Percentiles rank a stretch among this genome's conserved stretches.
Evolutionary conservation across 164 flowering plant species (phyloP).

Genomic region (Nymphaea colorata): DNA sequence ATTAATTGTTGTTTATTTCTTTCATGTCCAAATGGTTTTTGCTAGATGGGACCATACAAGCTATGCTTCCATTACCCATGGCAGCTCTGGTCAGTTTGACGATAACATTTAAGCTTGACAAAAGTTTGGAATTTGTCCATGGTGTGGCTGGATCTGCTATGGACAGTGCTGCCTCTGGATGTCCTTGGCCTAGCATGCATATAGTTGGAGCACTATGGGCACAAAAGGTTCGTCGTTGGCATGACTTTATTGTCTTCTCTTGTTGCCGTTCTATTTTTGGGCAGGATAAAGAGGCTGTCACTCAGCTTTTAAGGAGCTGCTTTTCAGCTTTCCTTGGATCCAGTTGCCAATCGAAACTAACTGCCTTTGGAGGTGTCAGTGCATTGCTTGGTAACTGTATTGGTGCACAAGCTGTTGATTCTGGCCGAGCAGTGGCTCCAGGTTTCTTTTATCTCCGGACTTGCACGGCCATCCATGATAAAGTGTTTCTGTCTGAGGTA

Average conservation of each 20-base stretch:
- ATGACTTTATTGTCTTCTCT: slow-evolving; percentile 54
- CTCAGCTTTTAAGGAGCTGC: slow-evolving; percentile 72
- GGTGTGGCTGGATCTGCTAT: slow-evolving; percentile 65
- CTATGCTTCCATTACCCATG: slow-evolving; percentile 79
- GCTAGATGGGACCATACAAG: slow-evolving; percentile 22
- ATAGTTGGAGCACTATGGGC: slow-evolving; percentile 75
- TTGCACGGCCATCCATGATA: slow-evolving; percentile 40
- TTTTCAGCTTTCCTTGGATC: slow-evolving; percentile 58
- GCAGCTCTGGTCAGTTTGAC: slow-evolving; percentile 89
- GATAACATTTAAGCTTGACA: slow-evolving; percentile 76
- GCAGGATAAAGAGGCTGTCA: slow-evolving; percentile 53
- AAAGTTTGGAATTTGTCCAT: slow-evolving; percentile 43
- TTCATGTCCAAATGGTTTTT: background rate
- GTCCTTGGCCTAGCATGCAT: slow-evolving; percentile 82
- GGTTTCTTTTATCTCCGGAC: slow-evolving; percentile 72
- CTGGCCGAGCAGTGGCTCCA: slow-evolving; percentile 44
- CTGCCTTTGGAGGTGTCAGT: slow-evolving; percentile 32
- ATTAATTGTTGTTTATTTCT: background rate
- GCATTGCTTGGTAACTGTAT: slow-evolving; percentile 52
- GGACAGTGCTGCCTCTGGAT: slow-evolving; percentile 48
- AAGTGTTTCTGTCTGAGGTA: slow-evolving; percentile 34
- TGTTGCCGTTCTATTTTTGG: slow-evolving; percentile 59
- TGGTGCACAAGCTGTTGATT: slow-evolving; percentile 16
- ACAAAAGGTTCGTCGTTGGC: slow-evolving; percentile 82
- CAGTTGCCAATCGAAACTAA: slow-evolving; percentile 2